phyloP scores from a whole-genome alignment of 1,284 basidiomycete species.

The Pyrrhoderma noxium region DNA sequence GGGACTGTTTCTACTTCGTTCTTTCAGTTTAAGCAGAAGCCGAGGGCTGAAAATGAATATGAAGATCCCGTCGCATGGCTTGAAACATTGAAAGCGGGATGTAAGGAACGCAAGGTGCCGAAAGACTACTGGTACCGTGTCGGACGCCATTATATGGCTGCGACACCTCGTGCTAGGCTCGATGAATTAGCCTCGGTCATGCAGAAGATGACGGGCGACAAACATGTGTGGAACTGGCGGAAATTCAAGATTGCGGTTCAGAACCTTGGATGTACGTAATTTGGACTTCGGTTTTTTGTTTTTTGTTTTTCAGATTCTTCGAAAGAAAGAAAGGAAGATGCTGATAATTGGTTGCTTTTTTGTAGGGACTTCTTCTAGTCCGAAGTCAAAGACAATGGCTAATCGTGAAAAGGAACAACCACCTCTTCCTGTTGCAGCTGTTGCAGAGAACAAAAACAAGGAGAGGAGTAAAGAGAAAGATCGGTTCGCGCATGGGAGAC shows the following conservation, averaged over 20 bases:
- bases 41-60: slow-evolving; percentile 29
- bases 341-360: background rate
- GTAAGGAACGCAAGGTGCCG: slow-evolving; percentile 57
- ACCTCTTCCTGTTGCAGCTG: too few relatives aligned
- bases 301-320: background rate
- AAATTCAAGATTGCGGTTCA: slow-evolving; percentile 67
- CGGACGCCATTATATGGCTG: slow-evolving; percentile 62
- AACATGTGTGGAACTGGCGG: slow-evolving; percentile 74
- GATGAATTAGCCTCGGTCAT: slow-evolving; percentile 64
- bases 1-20: slow-evolving; percentile 28
- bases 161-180: slow-evolving; percentile 54
- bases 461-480: too few relatives aligned
- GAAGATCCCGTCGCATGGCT: slow-evolving; percentile 65
- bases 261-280: slow-evolving; percentile 67
- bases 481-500: slow-evolving; percentile 6
- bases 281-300: background rate
- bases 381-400: slow-evolving; percentile 14
- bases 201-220: slow-evolving; percentile 62
- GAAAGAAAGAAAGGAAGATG: too few relatives aligned
- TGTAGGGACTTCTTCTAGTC: slow-evolving; percentile 11
- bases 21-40: slow-evolving; percentile 26
- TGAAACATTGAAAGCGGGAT: slow-evolving; percentile 57
- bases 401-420: background rate
- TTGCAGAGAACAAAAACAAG: too few relatives aligned
- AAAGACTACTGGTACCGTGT: slow-evolving; percentile 75